Evolutionary conservation across 164 flowering plant genomes (phyloP), one percentile per base, ranked within the genome.

Genomic region (Chimonanthus salicifolius): DNA sequence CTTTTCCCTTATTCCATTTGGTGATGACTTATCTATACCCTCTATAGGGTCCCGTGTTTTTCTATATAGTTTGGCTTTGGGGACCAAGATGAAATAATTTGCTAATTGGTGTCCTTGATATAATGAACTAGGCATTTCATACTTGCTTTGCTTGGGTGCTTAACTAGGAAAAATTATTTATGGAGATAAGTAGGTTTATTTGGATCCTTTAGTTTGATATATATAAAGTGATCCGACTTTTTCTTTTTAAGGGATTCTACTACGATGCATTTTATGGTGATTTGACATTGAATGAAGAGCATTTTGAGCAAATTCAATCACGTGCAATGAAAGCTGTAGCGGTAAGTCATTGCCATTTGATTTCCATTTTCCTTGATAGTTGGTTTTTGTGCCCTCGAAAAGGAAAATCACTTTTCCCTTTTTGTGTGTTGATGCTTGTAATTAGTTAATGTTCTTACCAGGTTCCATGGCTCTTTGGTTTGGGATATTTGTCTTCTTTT

Each of bases 211-310:
- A 54, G 44, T 15, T 75, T 33, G 47, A 47, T 51, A 46, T 58
- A 58, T 13, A 75, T 64, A 45, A 77, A 49, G 20, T 69, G 21
- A 7, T 69, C 67, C 1, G 33, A 51, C 71, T 44, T 9, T 4
- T 72, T 20, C 15, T 10, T 49, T 71, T 79, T 18, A 75, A 96
- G 99, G 99, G 99, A 11, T 96, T 96, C 82, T 96, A 96, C 76
- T 96, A 94, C 77, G 99, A 96, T 85, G 98, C 92, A 64, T 92
- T 87, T 78, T 96, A 96, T 85, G 96, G 89, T 47, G 97, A 89
- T 7, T 77, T 94, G 80, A 86, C 98, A 62, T 82, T 96, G 84
- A 96, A 90, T 74, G 98, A 92, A 49, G 95, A 91, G 44, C 92
- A 96, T 76, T 96, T 96, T 78, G 82, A 88, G 69, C 79, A 75